phyloP scores from a whole-genome alignment of 129 eudicot genomes.

The Helichrysum umbraculigerum region DNA sequence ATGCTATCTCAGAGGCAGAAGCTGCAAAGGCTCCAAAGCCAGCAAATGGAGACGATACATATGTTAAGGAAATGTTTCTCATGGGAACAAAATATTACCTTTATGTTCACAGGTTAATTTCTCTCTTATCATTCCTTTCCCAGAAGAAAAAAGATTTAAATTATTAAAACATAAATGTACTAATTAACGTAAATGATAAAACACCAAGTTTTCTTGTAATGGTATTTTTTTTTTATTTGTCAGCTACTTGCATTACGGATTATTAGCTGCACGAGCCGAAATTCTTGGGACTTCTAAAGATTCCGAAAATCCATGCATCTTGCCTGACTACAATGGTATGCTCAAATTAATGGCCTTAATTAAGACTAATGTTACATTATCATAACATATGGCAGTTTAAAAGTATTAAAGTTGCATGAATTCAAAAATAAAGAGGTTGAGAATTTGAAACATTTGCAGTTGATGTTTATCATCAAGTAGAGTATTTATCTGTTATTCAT shows the following conservation, averaged over 20 bases:
- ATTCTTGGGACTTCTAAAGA: conserved; percentile 58
- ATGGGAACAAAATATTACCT: conserved; percentile 87
- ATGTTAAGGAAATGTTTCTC: conserved; percentile 86
- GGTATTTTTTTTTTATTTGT: not conserved
- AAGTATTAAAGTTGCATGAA: not conserved
- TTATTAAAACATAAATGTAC: too few species aligned
- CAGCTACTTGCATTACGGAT: conserved; percentile 90
- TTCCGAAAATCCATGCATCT: conserved; percentile 69
- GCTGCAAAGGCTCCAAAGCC: conserved; percentile 90
- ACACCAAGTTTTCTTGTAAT: too few species aligned
- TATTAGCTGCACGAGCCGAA: conserved; percentile 99
- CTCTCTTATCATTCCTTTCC: not conserved
- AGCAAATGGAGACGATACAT: conserved; percentile 72
- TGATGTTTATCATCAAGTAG: not conserved
- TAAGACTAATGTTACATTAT: not conserved
- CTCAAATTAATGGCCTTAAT: not conserved
- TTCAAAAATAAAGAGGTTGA: not conserved
- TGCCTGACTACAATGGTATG: conserved; percentile 75
- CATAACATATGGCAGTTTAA: not conserved
- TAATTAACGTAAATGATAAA: too few species aligned
- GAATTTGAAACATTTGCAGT: not conserved
- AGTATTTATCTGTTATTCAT: not conserved
- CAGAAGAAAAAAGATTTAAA: too few species aligned
- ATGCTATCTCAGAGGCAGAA: conserved; percentile 89
- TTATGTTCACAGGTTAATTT: conserved; percentile 86